Conservation (phyloP, 1,139 yeast species). For the Lodderomyces metapsilosis region DNA sequence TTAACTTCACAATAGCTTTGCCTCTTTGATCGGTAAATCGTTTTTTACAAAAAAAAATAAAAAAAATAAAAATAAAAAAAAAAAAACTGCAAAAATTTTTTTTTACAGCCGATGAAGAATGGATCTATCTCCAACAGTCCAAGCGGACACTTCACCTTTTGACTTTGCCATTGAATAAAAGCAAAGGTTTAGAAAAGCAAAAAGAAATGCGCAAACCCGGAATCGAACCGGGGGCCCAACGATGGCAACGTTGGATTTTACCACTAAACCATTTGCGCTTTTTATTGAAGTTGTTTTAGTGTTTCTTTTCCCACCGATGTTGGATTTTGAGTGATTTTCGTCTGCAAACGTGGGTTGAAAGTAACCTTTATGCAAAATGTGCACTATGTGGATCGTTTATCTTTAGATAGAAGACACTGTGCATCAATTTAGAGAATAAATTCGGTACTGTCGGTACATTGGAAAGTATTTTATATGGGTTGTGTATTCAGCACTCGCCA, state of each 20-base stretch:
- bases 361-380: no score
- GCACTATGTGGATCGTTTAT: no score
- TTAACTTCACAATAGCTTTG: no score
- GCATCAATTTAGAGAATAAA: no score
- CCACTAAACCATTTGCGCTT: conserved; percentile 19
- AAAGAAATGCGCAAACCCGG: conserved; percentile 19
- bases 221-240: conserved; percentile 20
- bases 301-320: background rate
- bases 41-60: background rate
- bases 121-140: no score
- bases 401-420: no score
- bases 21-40: no score
- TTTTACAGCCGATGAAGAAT: background rate
- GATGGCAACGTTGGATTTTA: conserved; percentile 10
- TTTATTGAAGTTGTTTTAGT: background rate
- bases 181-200: background rate
- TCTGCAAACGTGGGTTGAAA: background rate
- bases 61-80: background rate
- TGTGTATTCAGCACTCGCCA: no score
- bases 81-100: background rate
- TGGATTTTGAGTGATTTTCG: background rate
- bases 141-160: no score
- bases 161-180: no score
- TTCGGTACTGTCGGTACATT: background rate
- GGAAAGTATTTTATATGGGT: no score